These are phyloP conservation scores for Puccinia brachypodii DNA, from an alignment of 1,284 basidiomycete species.

Conservation along the genomic window DNA sequence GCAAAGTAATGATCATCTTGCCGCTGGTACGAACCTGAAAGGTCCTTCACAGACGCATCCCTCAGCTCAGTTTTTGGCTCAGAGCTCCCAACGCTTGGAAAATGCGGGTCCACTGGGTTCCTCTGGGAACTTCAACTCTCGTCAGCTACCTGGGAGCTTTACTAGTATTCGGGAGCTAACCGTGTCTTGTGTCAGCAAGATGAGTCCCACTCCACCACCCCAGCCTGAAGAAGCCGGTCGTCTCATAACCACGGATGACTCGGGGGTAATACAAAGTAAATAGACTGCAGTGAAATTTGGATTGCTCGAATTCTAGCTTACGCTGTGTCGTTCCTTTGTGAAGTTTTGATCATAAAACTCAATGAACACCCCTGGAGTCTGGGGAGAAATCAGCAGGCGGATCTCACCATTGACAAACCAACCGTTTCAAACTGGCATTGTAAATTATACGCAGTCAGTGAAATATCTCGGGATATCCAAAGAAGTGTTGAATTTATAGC, in stretches of 20 bases:
- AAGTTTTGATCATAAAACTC: constrained; percentile 41
- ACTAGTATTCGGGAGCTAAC: constrained; percentile 31
- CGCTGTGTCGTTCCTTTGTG: neutral
- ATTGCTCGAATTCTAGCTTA: neutral
- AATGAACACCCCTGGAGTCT: constrained; percentile 36
- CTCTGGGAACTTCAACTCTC: neutral
- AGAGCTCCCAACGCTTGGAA: neutral
- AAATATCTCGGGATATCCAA: neutral
- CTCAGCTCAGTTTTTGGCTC: neutral
- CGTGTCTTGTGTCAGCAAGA: constrained; percentile 19
- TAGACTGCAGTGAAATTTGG: neutral
- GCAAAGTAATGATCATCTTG: constrained; percentile 19
- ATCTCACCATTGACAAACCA: constrained; percentile 46
- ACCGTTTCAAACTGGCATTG: constrained; percentile 47
- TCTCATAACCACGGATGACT: neutral
- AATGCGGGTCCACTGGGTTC: neutral
- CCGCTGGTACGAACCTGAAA: neutral
- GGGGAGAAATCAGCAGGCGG: constrained; percentile 29
- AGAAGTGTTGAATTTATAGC: neutral
- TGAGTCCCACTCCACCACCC: neutral
- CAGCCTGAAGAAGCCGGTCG: constrained; percentile 43
- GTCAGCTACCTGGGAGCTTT: neutral
- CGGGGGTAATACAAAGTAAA: constrained; percentile 25
- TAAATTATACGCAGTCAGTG: constrained; percentile 44
- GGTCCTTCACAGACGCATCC: constrained; percentile 1